Evolutionary conservation across 257 asterid genomes (phyloP).

Genomic region (Linaria vulgaris): DNA sequence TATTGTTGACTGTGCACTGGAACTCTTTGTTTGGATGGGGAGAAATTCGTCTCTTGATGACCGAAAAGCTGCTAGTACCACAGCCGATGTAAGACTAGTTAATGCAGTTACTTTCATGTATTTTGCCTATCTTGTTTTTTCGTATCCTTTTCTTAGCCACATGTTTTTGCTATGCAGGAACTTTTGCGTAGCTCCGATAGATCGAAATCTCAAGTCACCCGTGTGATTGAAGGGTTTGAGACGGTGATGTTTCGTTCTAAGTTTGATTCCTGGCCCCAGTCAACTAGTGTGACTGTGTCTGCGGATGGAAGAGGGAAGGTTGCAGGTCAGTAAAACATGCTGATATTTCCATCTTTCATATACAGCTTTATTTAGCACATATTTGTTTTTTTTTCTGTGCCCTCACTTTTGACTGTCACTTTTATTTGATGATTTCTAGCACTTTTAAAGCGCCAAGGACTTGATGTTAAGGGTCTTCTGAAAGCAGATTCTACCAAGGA

Average conservation of each 20-base stretch:
- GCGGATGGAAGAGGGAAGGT: constrained; percentile 82
- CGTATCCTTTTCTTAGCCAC: constrained; percentile 9
- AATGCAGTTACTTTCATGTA: constrained; percentile 19
- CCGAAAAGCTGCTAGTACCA: constrained; percentile 73
- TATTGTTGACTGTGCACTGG: constrained; percentile 84
- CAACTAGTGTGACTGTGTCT: constrained; percentile 38
- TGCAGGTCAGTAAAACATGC: constrained; percentile 59
- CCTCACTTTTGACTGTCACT: constrained; percentile 13
- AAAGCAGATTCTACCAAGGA: constrained; percentile 79
- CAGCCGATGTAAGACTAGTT: constrained; percentile 57
- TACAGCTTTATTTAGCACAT: not conserved
- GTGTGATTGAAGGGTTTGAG: constrained; percentile 75
- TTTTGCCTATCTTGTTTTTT: constrained; percentile 22
- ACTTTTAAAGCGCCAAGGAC: constrained; percentile 91
- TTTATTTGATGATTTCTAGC: constrained; percentile 49
- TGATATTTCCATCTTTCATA: constrained; percentile 9
- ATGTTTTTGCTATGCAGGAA: constrained; percentile 33
- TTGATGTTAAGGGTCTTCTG: constrained; percentile 88
- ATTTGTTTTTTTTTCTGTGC: not conserved
- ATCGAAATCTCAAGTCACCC: constrained; percentile 38
- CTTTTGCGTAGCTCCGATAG: constrained; percentile 37
- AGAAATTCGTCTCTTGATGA: constrained; percentile 85
- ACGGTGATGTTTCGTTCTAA: constrained; percentile 61
- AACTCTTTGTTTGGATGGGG: constrained; percentile 93
- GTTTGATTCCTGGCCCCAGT: constrained; percentile 73